Base-by-base conservation (phyloP, 2,329 filamentous ascomycete genomes). In the Colletotrichum limetticola region DNA sequence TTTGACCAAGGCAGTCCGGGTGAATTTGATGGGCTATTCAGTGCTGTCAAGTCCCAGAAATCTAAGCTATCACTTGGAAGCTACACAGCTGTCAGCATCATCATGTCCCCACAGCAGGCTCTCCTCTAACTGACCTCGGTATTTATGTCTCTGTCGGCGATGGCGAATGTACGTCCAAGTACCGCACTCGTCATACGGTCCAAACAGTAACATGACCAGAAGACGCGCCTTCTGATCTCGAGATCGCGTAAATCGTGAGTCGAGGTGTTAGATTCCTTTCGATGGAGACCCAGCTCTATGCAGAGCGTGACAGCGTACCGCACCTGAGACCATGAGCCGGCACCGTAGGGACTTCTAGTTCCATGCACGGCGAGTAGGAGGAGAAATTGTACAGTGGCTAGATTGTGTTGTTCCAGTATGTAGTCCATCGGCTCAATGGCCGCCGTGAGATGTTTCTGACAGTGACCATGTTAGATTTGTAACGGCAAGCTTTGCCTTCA, bases 151-250 rank as follows among this genome's bases (percentile, higher is more conserved):
- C 78, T 66, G 53, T 83, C 81, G 1, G 78, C 77, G 32, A 83
- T 81, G 8, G 79, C 79, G 72, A 82, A 82, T 0, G 81, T 77
- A 8, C 82, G 69, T 1, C 82, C 82, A 5, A 83, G 75, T 0
- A 79, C 76, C 1, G 81, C 78, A 12, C 78, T 82, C 0, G 80
- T 80, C 58, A 78, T 76, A 5, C 81, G 76, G 55, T 83, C 81
- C 5, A 83, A 75, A n/a, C 76, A 79, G 64, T 83, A 83, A 53
- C 77, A 78, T 4, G 77, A 77, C 82, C 82, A 83, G 66, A 83
- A 83, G 1, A 79, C 76, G 2, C 81, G 74, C 8, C 77, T 77
- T 5, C 80, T 72, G 12, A 81, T 78, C 66, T 81, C 78, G 1
- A 78, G 28, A 9, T 78, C 76, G 2, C 68, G 59, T 2, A 64